Conservation (phyloP, 2,329 filamentous ascomycete species). For the Rhynchosporium graminicola region DNA sequence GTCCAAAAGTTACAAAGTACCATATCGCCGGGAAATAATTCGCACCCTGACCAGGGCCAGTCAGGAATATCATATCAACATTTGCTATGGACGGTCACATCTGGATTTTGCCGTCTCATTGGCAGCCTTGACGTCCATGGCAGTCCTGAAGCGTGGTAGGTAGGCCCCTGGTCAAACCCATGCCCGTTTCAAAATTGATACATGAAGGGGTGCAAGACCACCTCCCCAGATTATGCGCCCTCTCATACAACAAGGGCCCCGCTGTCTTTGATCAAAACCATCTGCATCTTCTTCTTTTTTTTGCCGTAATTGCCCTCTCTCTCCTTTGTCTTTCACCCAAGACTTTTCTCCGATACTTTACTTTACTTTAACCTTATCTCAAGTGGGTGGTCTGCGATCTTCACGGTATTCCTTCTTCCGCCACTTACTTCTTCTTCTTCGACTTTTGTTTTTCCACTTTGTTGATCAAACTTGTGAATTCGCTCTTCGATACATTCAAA, state of each 20-base stretch:
- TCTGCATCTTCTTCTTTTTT: background rate
- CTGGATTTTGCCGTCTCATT: slow-evolving; percentile 10
- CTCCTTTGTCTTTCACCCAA: background rate
- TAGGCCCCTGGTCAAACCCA: background rate
- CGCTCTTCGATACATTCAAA: slow-evolving; percentile 5
- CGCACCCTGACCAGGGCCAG: slow-evolving; percentile 1
- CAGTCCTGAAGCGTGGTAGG: background rate
- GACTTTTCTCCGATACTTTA: background rate
- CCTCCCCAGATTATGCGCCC: slow-evolving; percentile 27
- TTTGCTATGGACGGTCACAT: slow-evolving; percentile 5
- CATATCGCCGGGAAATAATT: slow-evolving; percentile 9
- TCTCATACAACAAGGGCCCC: slow-evolving; percentile 11
- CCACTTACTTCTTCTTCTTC: background rate
- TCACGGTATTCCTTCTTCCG: slow-evolving; percentile 8
- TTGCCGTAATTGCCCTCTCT: slow-evolving; percentile 12
- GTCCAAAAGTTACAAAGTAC: background rate
- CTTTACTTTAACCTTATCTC: slow-evolving; percentile 11
- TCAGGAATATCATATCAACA: slow-evolving; percentile 5
- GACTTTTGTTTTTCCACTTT: background rate
- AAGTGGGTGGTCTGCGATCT: slow-evolving; percentile 17
- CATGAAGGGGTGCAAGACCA: slow-evolving; percentile 26
- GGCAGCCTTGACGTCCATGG: background rate
- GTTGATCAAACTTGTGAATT: background rate
- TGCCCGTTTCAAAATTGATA: slow-evolving; percentile 30
- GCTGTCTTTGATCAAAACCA: slow-evolving; percentile 11